Evolutionary conservation across 1,284 basidiomycete species (phyloP), one percentile per base, ranked within the genome.

Genomic region (Anthracocystis walkeri): DNA sequence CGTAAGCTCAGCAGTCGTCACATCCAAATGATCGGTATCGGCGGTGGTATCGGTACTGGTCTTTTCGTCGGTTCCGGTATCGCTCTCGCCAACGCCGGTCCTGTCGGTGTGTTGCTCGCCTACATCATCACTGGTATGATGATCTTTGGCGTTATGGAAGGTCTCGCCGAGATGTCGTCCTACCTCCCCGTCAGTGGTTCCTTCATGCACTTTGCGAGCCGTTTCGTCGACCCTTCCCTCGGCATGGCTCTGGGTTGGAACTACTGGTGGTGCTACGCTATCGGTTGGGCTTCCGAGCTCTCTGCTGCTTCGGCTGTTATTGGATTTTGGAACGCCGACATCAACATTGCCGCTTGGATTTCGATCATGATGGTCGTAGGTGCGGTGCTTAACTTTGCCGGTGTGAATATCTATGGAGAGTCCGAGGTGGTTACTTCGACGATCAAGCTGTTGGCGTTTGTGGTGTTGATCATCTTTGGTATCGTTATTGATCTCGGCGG

Each of bases 201-300:
- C 6, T 84, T 84, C 50, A 69, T 78, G 48, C 70, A 77, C 25
- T 83, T 81, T 38, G 75, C 78, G 8, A 65, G 66, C 12, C 78
- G 80, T 3, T 83, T 79, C 53, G 66, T 84, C 38, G 92, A 93
- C 81, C 91, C 92, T 51, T 90, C 92, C 3, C 87, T 91, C 56
- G 91, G 91, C 42, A 92, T 92, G 79, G 90, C 91, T 5, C 87
- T 84, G 2, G 82, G 82, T 10, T 77, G 65, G 73, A 79, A 78
- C 66, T 81, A 78, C 48, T 69, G 65, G 78, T 81, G 83, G 58
- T 82, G 79, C 60, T 74, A 82, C 42, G 75, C 81, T 4, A 78
- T 84, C 44, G 80, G 79, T 14, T 72, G 77, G 48, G 80, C 82
- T 25, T 76, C 77, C 29, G 83, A 85, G 55, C 73, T 83, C 51